Base-by-base conservation (phyloP, 257 asterid genomes). In the Nicotiana attenuata region DNA sequence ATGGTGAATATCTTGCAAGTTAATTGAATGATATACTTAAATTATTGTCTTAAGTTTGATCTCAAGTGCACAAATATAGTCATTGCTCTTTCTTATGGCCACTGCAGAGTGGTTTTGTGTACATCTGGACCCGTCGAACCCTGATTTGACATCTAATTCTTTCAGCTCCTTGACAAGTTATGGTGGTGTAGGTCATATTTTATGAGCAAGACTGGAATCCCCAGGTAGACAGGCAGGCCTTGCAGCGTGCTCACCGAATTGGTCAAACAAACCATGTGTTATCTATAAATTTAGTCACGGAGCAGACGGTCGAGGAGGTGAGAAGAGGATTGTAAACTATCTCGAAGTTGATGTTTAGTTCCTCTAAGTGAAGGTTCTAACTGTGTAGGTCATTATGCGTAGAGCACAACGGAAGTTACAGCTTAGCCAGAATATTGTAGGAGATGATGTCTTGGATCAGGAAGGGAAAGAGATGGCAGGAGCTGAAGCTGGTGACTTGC, bases 161-260 rank as follows among this genome's bases (percentile, higher is more conserved):
- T 35, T 69, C 50, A 61, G 20, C 52, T 82, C 68, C n/a, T 29
- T 75, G 53, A 41, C 73, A 60, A 29, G 52, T 76, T 26, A 19
- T 65, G 61, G 64, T 15, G 77, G 66, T 77, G 84, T 85, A 96
- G 98, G 98, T 96, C 84, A 90, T 96, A 81, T 96, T 96, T 89
- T 96, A 91, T 80, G 99, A 96, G 89, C 98, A 96, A 88, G 99
- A 96, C 84, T 96, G 99, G 99, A 96, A 96, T 84, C 98, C 99
- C 56, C 99, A 96, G 89, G 97, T 96, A 76, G 99, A 96, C 90
- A 96, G 92, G 90, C 99, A 93, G 88, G 99, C 98, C 83, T 86
- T 94, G 88, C 99, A 96, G 91, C 97, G 98, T 77, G 96, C 97
- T 14, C 98, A 96, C 85, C 92, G 99, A 85, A 96, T 96, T 87